phyloP scores from a whole-genome alignment of 2,329 filamentous ascomycete species.

The Fusarium graminum region DNA sequence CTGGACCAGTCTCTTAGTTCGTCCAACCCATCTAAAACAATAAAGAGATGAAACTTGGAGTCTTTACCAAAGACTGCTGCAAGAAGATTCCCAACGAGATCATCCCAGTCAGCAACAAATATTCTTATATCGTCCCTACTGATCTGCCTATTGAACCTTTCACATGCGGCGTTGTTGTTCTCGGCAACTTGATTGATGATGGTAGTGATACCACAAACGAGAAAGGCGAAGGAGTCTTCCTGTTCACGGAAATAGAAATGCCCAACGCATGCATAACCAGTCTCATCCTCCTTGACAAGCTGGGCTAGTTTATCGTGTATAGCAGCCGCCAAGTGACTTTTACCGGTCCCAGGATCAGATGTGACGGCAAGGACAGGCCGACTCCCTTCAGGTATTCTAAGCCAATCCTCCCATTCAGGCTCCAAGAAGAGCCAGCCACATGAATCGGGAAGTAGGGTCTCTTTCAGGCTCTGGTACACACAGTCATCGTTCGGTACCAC shows the following conservation, averaged over 20 bases:
- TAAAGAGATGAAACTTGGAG: conserved; percentile 6
- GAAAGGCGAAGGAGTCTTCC: conserved; percentile 37
- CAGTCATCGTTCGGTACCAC: conserved; percentile 42
- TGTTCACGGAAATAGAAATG: conserved; percentile 58
- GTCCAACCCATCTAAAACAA: conserved; percentile 21
- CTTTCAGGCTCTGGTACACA: conserved; percentile 48
- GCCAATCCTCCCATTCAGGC: conserved; percentile 49
- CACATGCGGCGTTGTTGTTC: conserved; percentile 49
- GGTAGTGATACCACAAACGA: conserved; percentile 47
- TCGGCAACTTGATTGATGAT: conserved; percentile 52
- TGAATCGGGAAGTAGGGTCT: conserved; percentile 50
- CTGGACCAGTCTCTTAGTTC: conserved; percentile 1
- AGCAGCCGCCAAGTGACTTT: conserved; percentile 50
- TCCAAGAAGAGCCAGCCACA: conserved; percentile 51
- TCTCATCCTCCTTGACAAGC: conserved; percentile 27
- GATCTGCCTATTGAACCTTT: conserved; percentile 49
- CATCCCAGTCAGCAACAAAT: neutral
- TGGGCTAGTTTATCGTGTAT: conserved; percentile 41
- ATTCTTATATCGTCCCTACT: conserved; percentile 42
- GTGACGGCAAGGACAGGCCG: conserved; percentile 48
- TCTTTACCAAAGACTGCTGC: neutral
- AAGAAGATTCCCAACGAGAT: neutral
- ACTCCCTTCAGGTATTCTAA: conserved; percentile 2
- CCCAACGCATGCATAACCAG: conserved; percentile 41
- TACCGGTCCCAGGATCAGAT: conserved; percentile 51